A percentile compares a stretch with the other conserved stretches of the same genome.
phyloP scores from a whole-genome alignment of 257 asterid species.

The Orobanche coerulescens region DNA sequence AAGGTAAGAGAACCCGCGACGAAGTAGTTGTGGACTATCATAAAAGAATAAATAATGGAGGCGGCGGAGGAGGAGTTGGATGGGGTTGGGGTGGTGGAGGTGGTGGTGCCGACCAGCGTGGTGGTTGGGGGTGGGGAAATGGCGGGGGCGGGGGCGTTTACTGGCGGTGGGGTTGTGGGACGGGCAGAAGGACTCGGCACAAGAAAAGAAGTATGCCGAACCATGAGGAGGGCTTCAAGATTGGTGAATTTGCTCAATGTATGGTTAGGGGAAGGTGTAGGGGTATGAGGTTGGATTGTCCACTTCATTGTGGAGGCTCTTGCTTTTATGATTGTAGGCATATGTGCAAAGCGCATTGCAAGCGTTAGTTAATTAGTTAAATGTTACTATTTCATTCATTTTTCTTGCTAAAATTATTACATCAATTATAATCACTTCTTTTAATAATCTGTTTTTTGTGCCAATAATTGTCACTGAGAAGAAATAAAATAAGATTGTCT shows the following conservation, averaged over 20 bases:
- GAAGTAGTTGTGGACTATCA: slow-evolving; percentile 26
- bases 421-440: too few relatives aligned
- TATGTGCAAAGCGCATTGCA: slow-evolving; percentile 40
- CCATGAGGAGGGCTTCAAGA: slow-evolving; percentile 13
- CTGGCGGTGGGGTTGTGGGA: slow-evolving; percentile 32
- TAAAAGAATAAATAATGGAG: slow-evolving; percentile 15
- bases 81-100: slow-evolving; percentile 37
- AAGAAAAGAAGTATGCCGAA: slow-evolving; percentile 5
- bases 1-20: slow-evolving; percentile 13
- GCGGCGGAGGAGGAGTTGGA: slow-evolving; percentile 27
- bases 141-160: slow-evolving; percentile 30
- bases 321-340: slow-evolving; percentile 31
- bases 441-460: too few relatives aligned
- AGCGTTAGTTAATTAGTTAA: slow-evolving; percentile 7
- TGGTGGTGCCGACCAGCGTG: slow-evolving; percentile 21
- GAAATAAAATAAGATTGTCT: too few relatives aligned
- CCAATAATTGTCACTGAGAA: too few relatives aligned
- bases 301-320: slow-evolving; percentile 36
- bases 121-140: slow-evolving; percentile 23
- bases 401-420: background rate
- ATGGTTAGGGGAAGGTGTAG: slow-evolving; percentile 25
- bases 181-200: slow-evolving; percentile 8
- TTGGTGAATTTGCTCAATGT: slow-evolving; percentile 36
- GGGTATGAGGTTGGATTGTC: slow-evolving; percentile 35
- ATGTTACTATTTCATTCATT: background rate